Percentiles rank a stretch among this genome's conserved stretches.
These are phyloP conservation scores for Salvia rosmarinus DNA, from an alignment of 257 asterid genomes.

Conservation along the genomic window DNA sequence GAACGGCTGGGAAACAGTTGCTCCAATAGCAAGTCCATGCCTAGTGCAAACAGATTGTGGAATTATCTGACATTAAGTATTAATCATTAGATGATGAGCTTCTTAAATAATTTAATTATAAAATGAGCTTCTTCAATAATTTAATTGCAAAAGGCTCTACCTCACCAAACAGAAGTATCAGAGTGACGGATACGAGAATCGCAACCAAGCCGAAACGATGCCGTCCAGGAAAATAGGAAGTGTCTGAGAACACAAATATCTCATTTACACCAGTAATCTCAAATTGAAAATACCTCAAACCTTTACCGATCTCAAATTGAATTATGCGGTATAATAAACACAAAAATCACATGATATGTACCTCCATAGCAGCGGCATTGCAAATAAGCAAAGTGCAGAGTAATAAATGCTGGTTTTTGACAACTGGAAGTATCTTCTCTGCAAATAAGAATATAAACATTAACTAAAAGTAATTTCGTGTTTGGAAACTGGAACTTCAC, in stretches of 20 bases:
- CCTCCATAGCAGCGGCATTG: conserved; percentile 95
- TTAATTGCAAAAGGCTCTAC: conserved; percentile 37
- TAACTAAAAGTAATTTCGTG: too few relatives aligned
- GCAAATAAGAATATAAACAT: conserved; percentile 33
- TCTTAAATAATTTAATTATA: background rate
- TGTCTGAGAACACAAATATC: conserved; percentile 47
- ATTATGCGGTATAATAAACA: background rate
- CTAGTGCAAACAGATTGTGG: conserved; percentile 90
- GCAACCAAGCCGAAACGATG: conserved; percentile 73
- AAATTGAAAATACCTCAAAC: too few relatives aligned
- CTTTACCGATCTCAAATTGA: background rate
- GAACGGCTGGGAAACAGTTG: conserved; percentile 72
- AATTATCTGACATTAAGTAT: conserved; percentile 56
- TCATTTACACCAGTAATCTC: background rate
- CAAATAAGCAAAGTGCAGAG: conserved; percentile 78
- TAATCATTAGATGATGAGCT: background rate
- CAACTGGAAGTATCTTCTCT: conserved; percentile 76
- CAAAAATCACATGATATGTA: conserved; percentile 40
- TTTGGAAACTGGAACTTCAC: conserved; percentile 42
- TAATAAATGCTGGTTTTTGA: conserved; percentile 72
- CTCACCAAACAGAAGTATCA: conserved; percentile 89
- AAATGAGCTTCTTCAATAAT: background rate
- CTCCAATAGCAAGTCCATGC: conserved; percentile 85
- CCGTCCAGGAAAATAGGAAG: conserved; percentile 85
- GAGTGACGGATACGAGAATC: conserved; percentile 77